These are phyloP conservation scores for Pyracantha coccinea DNA, from an alignment of 331 rosid species.

Conservation along the genomic window DNA sequence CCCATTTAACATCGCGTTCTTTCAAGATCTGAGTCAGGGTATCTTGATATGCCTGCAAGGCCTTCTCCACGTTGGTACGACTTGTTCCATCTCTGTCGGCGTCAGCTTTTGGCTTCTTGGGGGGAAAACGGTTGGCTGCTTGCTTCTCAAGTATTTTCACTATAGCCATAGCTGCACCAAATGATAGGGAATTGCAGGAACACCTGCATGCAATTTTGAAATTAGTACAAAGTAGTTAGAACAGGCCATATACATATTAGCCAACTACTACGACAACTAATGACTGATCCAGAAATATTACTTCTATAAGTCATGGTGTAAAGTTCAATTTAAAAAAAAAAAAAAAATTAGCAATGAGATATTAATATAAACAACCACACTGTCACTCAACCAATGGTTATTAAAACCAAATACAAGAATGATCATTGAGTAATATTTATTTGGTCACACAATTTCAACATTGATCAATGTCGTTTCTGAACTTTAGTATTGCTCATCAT, in stretches of 20 bases:
- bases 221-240: neutral
- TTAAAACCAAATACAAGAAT: too few species aligned
- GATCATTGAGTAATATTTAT: too few species aligned
- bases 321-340: too few species aligned
- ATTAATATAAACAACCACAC: too few species aligned
- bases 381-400: too few species aligned
- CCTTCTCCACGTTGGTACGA: constrained; percentile 7
- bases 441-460: too few species aligned
- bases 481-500: too few species aligned
- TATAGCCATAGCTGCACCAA: neutral
- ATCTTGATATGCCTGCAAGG: constrained; percentile 7
- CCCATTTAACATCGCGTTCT: neutral
- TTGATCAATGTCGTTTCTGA: too few species aligned
- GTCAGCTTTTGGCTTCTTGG: neutral
- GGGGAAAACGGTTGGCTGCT: neutral
- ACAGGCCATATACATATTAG: neutral
- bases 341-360: too few species aligned
- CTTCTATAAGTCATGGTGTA: too few species aligned
- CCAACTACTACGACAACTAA: neutral
- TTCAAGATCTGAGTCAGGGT: neutral
- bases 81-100: neutral
- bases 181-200: neutral
- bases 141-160: neutral
- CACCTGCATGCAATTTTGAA: neutral
- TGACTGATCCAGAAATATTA: too few species aligned